These are phyloP conservation scores for Dactylella cylindrospora DNA, from an alignment of 2,329 filamentous ascomycete genomes.

Conservation along the genomic window DNA sequence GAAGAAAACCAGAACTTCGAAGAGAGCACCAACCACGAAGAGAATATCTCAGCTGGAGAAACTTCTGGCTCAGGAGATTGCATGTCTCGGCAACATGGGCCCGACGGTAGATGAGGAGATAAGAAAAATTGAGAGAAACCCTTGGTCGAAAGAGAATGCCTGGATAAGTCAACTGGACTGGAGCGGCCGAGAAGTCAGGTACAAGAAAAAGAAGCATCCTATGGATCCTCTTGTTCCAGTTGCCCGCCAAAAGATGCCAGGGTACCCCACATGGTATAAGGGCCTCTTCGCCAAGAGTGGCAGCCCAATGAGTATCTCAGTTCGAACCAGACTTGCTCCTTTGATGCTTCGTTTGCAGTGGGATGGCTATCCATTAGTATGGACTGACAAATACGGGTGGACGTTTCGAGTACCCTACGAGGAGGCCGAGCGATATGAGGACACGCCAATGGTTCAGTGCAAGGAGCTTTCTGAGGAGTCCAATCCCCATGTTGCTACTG, in stretches of 20 bases:
- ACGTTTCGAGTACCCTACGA: conserved; percentile 73
- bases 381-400: conserved; percentile 93
- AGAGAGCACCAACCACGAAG: too few relatives aligned
- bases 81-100: too few relatives aligned
- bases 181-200: conserved; percentile 86
- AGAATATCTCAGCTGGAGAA: too few relatives aligned
- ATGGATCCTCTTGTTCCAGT: conserved; percentile 52
- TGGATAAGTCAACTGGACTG: conserved; percentile 95
- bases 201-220: conserved; percentile 81
- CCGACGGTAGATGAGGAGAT: conserved; percentile 4
- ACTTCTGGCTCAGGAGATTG: conserved; percentile 22
- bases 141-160: conserved; percentile 51
- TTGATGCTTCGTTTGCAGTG: conserved; percentile 80
- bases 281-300: conserved; percentile 74
- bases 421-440: conserved; percentile 66
- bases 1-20: conserved; percentile 70
- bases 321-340: conserved; percentile 83
- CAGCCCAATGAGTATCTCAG: conserved; percentile 72
- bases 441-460: conserved; percentile 72
- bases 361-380: conserved; percentile 85
- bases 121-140: conserved; percentile 70
- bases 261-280: conserved; percentile 95
- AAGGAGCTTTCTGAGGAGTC: conserved; percentile 76
- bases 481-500: conserved; percentile 62
- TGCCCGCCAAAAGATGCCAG: conserved; percentile 85